Evolutionary conservation across 139 green algal species (phyloP), one percentile per base, ranked within the genome.

Genomic region (Tetraselmis striata): DNA sequence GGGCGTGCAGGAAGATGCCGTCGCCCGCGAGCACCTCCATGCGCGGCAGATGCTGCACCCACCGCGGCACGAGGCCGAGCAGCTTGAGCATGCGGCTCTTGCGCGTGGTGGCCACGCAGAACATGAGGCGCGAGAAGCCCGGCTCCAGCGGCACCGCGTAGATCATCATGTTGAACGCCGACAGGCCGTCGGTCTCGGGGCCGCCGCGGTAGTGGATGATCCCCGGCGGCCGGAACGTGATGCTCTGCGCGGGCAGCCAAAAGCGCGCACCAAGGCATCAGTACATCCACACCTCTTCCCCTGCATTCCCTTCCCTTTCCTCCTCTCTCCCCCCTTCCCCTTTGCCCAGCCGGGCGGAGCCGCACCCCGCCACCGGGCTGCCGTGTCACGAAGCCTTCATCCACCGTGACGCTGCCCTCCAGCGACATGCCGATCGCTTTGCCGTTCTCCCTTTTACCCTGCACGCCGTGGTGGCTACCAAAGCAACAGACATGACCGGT

Each of bases 1-100:
- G 81, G 30, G 76, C 77, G 45, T 67, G 45, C 45, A 67, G 45
- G 45, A 67, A 67, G 45, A 67, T 67, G 45, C 45, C 45, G 45
- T 67, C 45, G 45, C 45, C 45, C 11, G 45, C 5, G 45, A 67
- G 45, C 11, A 67, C 45, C 45, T 67, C 45, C 45, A 67, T 67
- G 5, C 45, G 45, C 11, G 45, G 45, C 11, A 67, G 45, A 18
- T 67, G 45, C 45, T 67, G 45, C 45, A 67, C 45, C 45, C 45
- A 67, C 11, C 45, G 45, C 45, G 45, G 45, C 11, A 67, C 18
- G 45, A 67, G 45, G 45, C 45, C 11, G 11, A 67, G 45, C 11
- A 67, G 45, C 11, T 18, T 5, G 11, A 67, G 45, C 11, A 18
- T 18, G 45, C 11, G 45, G 45, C 45, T 67, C 45, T 67, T 67